Evolutionary conservation across 176 grass and related monocot species (phyloP), one percentile per base, ranked within the genome.

Genomic region (Phoenix dactylifera): DNA sequence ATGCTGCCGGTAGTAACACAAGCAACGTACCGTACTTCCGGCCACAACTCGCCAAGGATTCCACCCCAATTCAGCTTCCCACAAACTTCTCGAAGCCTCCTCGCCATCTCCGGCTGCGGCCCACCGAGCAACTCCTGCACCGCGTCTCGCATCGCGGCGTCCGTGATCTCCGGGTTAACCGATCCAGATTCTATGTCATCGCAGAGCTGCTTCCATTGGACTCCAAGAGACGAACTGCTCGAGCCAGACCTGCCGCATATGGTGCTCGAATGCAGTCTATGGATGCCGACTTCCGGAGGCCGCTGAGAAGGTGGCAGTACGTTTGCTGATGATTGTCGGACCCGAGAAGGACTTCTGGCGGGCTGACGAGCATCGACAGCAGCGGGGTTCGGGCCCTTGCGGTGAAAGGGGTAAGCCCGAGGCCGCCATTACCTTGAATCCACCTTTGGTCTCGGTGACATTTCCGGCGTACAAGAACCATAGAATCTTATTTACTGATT

Each of bases 251-350:
- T 26, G 75, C 75, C 26, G 75, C 75, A n/a, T 77, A 77, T 20
- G 75, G 67, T 4, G 67, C 66, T 26, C 66, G 67, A 24, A 77
- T 70, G 59, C 51, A 53, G 15, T 70, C 66, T 0, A 77, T 24
- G 59, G 32, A 56, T 17, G 60, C 29, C 4, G 58, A 39, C 1
- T 55, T 20, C 4, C 67, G 22, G 29, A 77, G 67, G 53, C 75
- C 75, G 35, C 67, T 65, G 18, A 77, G 67, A 24, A 77, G 75
- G 14, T 77, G 75, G 53, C 67, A 77, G 19, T 77, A 77, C 39
- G 44, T 62, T 53, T 77, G 75, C 44, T 77, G 75, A 22, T 23
- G 52, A 25, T 52, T 17, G 60, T 77, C 67, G 6, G 59, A 20
- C 19, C 59, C 67, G 3, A 63, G 19, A 58, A 77, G 58, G 59